Conservation (phyloP, 768 basidiomycete species). For the Boletus bicolor region DNA sequence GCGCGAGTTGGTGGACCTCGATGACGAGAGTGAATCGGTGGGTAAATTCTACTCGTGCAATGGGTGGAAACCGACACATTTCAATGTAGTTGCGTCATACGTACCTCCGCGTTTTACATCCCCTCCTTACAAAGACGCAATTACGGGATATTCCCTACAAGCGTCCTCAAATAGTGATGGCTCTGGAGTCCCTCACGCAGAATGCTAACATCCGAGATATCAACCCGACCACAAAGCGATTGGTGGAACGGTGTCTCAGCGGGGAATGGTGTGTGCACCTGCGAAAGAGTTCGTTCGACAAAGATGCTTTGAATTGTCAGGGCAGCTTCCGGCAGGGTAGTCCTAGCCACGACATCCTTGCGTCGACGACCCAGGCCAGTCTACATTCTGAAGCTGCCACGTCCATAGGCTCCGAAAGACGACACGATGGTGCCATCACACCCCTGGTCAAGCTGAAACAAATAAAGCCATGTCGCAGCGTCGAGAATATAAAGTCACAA, state of each 20-base stretch:
- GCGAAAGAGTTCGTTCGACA: slow-evolving; percentile 38
- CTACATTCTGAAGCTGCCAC: background rate
- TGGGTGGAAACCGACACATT: slow-evolving; percentile 2
- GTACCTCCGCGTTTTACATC: slow-evolving; percentile 93
- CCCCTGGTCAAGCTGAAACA: slow-evolving; percentile 36
- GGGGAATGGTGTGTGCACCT: slow-evolving; percentile 85
- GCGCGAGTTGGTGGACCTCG: slow-evolving; percentile 87
- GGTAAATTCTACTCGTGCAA: slow-evolving; percentile 28
- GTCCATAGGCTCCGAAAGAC: slow-evolving; percentile 14
- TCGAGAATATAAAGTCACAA: slow-evolving; percentile 49
- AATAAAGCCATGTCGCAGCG: slow-evolving; percentile 64
- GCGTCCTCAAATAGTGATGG: slow-evolving; percentile 80
- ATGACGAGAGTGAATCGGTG: slow-evolving; percentile 92
- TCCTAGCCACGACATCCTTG: slow-evolving; percentile 42
- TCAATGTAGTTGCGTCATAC: slow-evolving; percentile 80
- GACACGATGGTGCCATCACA: slow-evolving; percentile 18
- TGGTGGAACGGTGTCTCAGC: slow-evolving; percentile 86
- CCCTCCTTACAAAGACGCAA: slow-evolving; percentile 92
- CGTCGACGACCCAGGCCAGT: slow-evolving; percentile 34
- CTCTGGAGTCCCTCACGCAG: slow-evolving; percentile 73
- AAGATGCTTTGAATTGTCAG: slow-evolving; percentile 27
- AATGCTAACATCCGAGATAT: slow-evolving; percentile 78
- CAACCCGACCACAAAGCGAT: slow-evolving; percentile 80
- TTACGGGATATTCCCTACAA: slow-evolving; percentile 85
- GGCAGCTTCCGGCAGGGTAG: slow-evolving; percentile 36